Base-by-base conservation (phyloP, 2,329 filamentous ascomycete species). In the Pleurostoma richardsiae region DNA sequence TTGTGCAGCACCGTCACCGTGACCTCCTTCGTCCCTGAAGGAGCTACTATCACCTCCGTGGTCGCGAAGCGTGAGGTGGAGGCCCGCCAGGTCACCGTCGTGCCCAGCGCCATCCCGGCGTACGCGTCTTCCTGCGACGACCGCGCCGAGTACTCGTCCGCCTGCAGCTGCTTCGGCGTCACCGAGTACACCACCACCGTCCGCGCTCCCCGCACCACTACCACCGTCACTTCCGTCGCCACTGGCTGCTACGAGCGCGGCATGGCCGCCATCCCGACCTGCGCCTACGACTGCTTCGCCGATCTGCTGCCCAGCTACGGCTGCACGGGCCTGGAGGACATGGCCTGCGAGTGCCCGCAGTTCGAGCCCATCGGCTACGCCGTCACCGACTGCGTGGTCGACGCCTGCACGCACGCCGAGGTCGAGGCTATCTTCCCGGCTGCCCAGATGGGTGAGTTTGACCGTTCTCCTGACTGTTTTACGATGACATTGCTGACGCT, bases 91-190 rank as follows among this genome's bases (percentile, higher is more conserved):
- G 40, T 29, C 40, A 10, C 40, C 26, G 6, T 29, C 6, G 29
- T 28, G 10, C 26, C 40, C 29, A 30, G 42, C 26, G 30, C 39
- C 10, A 51, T 60, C 43, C 59, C 59, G 4, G 31, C 42, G 10
- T 61, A 60, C 49, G 57, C 57, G 5, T 49, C 42, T 8, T 43
- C 47, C 26, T 61, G 59, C 42, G 45, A 44, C 3, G 50, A 49
- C 43, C 29, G 42, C 6, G 40, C 42, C 26, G 49, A 42, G 8
- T 41, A 41, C 40, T 41, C 40, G 6, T 19, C 40, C 29, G 57
- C 54, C 11, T 60, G 57, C 41, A 54, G 48, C 11, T 60, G 59
- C 45, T 36, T 56, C n/a, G 58, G 56, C 19, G 42, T 57, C 30
- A 27, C 45, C 5, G 40, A 11, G 6, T 30, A 39, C 2, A 53